These are phyloP conservation scores for Aureobasidium musti DNA, from an alignment of 2,329 filamentous ascomycete species.

Conservation along the genomic window DNA sequence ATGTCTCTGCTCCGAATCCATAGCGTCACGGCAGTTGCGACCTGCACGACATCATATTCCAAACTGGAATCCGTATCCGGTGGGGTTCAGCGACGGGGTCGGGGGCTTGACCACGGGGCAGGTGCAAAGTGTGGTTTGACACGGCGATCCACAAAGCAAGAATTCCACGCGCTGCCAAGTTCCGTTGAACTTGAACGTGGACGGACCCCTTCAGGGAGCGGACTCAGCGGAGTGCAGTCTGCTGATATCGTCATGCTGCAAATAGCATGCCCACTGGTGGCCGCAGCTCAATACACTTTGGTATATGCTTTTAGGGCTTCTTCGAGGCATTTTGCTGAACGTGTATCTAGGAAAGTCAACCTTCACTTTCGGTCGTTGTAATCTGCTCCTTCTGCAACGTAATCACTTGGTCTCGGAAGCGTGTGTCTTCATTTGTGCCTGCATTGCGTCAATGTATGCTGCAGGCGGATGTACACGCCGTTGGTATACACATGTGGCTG, in stretches of 20 bases:
- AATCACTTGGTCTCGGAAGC: neutral
- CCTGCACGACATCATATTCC: conserved; percentile 7
- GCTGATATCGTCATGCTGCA: conserved; percentile 7
- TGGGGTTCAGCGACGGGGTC: neutral
- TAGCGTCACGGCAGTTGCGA: conserved; percentile 7
- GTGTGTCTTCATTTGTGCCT: neutral
- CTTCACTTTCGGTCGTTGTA: neutral
- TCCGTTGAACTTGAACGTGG: neutral
- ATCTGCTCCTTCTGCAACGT: neutral
- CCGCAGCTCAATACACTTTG: neutral
- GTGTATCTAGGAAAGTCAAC: neutral
- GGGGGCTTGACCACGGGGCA: neutral
- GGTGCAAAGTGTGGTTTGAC: neutral
- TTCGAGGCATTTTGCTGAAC: neutral
- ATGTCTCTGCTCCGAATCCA: neutral
- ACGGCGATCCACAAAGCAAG: conserved; percentile 9
- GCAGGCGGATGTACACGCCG: neutral
- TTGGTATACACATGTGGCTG: conserved; percentile 10
- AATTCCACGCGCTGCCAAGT: neutral
- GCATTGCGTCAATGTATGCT: neutral
- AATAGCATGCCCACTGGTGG: neutral
- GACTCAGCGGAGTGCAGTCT: neutral
- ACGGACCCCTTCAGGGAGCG: neutral
- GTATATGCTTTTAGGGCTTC: neutral
- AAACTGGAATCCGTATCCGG: neutral